A percentile compares a stretch with the other conserved stretches of the same genome.
Conservation (phyloP, 768 basidiomycete genomes). For the Leccinum longicurvipes region DNA sequence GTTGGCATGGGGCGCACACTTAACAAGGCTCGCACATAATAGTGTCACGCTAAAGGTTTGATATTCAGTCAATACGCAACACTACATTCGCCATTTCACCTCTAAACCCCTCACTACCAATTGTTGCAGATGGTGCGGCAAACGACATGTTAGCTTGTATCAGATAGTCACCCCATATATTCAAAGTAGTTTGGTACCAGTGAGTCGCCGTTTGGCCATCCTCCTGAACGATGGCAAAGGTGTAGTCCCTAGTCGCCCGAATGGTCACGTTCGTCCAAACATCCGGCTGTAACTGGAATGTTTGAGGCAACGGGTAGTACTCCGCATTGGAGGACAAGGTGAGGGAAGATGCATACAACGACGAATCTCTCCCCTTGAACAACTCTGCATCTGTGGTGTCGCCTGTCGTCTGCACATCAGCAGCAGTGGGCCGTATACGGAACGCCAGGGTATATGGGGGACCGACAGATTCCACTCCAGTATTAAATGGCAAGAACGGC, state of each 20-base stretch:
- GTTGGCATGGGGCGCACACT: too few relatives aligned
- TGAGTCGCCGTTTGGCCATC: conserved; percentile 16
- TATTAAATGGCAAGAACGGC: conserved; percentile 21
- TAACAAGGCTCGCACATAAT: too few relatives aligned
- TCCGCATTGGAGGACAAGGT: conserved; percentile 38
- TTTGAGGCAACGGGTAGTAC: conserved; percentile 34
- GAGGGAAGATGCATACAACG: conserved; percentile 35
- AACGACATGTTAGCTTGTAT: conserved; percentile 42
- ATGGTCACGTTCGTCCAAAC: conserved; percentile 36
- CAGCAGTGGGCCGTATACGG: conserved; percentile 32
- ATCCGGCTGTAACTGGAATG: conserved; percentile 25
- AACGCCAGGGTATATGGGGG: conserved; percentile 43
- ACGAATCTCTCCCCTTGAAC: conserved; percentile 36
- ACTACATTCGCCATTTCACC: conserved; percentile 33
- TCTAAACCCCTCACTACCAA: conserved; percentile 35
- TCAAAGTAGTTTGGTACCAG: conserved; percentile 37
- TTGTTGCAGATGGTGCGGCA: conserved; percentile 36
- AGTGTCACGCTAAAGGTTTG: background rate
- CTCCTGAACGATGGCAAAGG: conserved; percentile 30
- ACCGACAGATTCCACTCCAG: conserved; percentile 37
- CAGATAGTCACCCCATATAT: conserved; percentile 41
- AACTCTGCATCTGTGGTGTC: conserved; percentile 20
- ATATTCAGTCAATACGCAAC: conserved; percentile 20
- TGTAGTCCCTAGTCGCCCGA: conserved; percentile 35
- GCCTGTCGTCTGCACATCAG: conserved; percentile 12